Conservation (phyloP, 2,329 filamentous ascomycete genomes). For the Boeremia lycopersici region DNA sequence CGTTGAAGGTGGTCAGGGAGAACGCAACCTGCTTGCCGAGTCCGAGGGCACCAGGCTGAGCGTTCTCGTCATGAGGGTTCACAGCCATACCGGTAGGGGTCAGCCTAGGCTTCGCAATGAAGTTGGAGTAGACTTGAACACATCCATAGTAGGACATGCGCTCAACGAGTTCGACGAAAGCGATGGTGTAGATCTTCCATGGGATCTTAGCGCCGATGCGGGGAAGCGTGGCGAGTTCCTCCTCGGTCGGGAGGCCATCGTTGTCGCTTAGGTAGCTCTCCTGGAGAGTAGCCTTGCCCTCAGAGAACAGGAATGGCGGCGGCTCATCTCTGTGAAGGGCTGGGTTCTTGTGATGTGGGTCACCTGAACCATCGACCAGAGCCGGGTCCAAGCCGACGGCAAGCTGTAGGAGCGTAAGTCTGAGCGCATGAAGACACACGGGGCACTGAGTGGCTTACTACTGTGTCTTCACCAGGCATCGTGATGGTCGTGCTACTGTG, state of each 20-base stretch:
- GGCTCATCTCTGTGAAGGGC: slow-evolving; percentile 29
- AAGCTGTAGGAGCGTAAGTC: slow-evolving; percentile 28
- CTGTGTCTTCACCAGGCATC: slow-evolving; percentile 35
- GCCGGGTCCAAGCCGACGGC: slow-evolving; percentile 42
- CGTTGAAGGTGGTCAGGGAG: slow-evolving; percentile 59
- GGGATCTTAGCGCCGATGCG: slow-evolving; percentile 44
- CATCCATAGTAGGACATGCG: slow-evolving; percentile 50
- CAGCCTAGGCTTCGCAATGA: slow-evolving; percentile 39
- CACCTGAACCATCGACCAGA: slow-evolving; percentile 41
- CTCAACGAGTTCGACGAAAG: slow-evolving; percentile 48
- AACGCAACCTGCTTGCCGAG: slow-evolving; percentile 61
- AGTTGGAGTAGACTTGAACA: slow-evolving; percentile 47
- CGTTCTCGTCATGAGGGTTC: slow-evolving; percentile 34
- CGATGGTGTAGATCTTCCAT: slow-evolving; percentile 42
- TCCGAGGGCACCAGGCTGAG: slow-evolving; percentile 59
- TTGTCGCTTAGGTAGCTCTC: slow-evolving; percentile 35
- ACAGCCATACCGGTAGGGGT: slow-evolving; percentile 41
- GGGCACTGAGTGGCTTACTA: slow-evolving; percentile 25
- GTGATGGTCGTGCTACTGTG: slow-evolving; percentile 22
- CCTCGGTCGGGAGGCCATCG: slow-evolving; percentile 40
- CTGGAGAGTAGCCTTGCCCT: slow-evolving; percentile 48
- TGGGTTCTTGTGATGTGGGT: slow-evolving; percentile 42
- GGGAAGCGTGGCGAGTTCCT: slow-evolving; percentile 44
- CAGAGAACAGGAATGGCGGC: slow-evolving; percentile 38
- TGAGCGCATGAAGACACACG: neutral